Base-by-base conservation (phyloP, 2,329 filamentous ascomycete species). In the Apiospora sp. region DNA sequence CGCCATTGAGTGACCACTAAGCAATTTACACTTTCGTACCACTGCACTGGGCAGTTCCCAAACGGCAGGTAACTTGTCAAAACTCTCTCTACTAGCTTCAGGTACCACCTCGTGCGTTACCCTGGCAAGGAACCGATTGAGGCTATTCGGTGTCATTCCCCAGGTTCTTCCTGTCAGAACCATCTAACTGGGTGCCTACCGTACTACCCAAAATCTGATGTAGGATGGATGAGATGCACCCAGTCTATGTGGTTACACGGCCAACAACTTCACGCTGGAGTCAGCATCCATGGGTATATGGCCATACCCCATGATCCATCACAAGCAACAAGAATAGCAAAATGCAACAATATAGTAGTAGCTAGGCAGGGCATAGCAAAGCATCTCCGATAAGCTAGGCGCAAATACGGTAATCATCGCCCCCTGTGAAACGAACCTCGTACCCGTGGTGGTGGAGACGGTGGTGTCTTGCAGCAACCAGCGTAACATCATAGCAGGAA, bases 361-460 rank as follows among this genome's bases (percentile, higher is more conserved):
- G n/a, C n/a, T n/a, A n/a, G n/a, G n/a, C n/a, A n/a, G n/a, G n/a
- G n/a, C n/a, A n/a, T n/a, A n/a, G n/a, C n/a, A n/a, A n/a, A n/a
- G n/a, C n/a, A n/a, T n/a, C n/a, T n/a, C n/a, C n/a, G n/a, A n/a
- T n/a, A n/a, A n/a, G n/a, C n/a, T n/a, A n/a, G n/a, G n/a, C n/a
- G n/a, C n/a, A n/a, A n/a, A n/a, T n/a, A n/a, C n/a, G n/a, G n/a
- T n/a, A n/a, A n/a, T 61, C 16, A 5, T 41, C 34, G 19, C 10
- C 8, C 58, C 34, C 58, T 64, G 2, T 64, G 58, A 64, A 64
- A 64, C 58, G 3, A n/a, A n/a, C 58, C n/a, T 64, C 58, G 30
- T 41, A 64, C 58, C 58, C 34, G 2, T n/a, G 58, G 19, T 6
- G 7, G 58, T 64, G 58, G 58, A 41, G 37, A 41, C 37, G 12